Percentiles rank a stretch among this genome's conserved stretches.
Conservation (phyloP, 495 filamentous ascomycete species). For the Penicillium alfredii region DNA sequence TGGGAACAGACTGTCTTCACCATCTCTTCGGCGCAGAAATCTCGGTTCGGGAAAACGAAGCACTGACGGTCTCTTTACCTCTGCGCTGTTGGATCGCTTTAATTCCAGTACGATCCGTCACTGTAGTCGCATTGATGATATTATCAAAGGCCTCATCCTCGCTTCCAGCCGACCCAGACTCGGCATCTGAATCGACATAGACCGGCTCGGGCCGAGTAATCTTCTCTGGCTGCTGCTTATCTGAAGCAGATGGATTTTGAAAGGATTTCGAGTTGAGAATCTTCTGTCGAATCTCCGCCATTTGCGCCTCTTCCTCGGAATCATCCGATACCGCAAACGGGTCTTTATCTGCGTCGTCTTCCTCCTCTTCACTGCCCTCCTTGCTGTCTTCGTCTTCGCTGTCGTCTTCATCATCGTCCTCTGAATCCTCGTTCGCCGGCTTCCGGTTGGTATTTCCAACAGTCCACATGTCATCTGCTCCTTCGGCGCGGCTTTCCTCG, state of each 20-base stretch:
- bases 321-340: slow-evolving; percentile 71
- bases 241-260: slow-evolving; percentile 51
- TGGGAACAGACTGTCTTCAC: too few relatives aligned
- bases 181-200: slow-evolving; percentile 62
- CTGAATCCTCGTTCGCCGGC: slow-evolving; percentile 40
- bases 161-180: slow-evolving; percentile 65
- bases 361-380: slow-evolving; percentile 42
- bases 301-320: slow-evolving; percentile 77
- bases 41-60: slow-evolving; percentile 56
- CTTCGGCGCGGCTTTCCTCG: slow-evolving; percentile 62
- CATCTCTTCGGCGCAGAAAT: slow-evolving; percentile 57
- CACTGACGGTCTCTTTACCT: slow-evolving; percentile 43
- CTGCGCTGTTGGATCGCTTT: slow-evolving; percentile 49
- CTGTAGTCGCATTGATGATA: slow-evolving; percentile 81
- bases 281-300: slow-evolving; percentile 81
- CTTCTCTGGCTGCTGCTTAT: slow-evolving; percentile 49
- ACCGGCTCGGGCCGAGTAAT: slow-evolving; percentile 44
- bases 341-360: slow-evolving; percentile 51
- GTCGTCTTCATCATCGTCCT: slow-evolving; percentile 48
- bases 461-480: slow-evolving; percentile 67
- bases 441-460: slow-evolving; percentile 78
- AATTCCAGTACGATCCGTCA: slow-evolving; percentile 77
- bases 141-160: slow-evolving; percentile 75
- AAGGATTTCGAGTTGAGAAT: slow-evolving; percentile 85
- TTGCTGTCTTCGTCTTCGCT: slow-evolving; percentile 46